These are phyloP conservation scores for Nitzschia inconspicua DNA, from an alignment of 108 stramenopile species.

Conservation along the genomic window DNA sequence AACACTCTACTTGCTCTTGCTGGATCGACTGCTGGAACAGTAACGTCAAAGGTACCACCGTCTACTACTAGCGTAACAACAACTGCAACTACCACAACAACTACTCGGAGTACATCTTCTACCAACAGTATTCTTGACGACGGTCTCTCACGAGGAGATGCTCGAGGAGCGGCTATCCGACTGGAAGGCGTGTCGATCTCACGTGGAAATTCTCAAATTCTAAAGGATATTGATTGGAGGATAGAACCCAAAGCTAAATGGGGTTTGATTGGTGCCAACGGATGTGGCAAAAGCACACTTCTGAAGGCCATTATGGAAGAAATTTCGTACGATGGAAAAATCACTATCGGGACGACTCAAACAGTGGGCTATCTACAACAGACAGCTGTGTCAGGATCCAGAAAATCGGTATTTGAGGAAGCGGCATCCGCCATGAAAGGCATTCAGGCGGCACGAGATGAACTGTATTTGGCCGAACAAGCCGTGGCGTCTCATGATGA, in stretches of 20 bases:
- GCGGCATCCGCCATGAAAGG: slow-evolving; percentile 76
- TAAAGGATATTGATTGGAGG: slow-evolving; percentile 51
- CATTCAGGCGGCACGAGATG: slow-evolving; percentile 47
- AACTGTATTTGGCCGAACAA: slow-evolving; percentile 29
- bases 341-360: slow-evolving; percentile 26
- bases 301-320: slow-evolving; percentile 62
- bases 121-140: no score
- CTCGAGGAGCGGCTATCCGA: slow-evolving; percentile 57
- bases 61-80: no score
- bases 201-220: slow-evolving; percentile 41
- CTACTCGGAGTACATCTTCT: no score
- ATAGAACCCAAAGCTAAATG: slow-evolving; percentile 63
- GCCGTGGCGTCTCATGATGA: not conserved
- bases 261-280: slow-evolving; percentile 70
- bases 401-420: slow-evolving; percentile 79
- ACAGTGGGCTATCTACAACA: slow-evolving; percentile 76
- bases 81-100: no score
- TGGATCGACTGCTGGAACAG: no score
- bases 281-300: slow-evolving; percentile 51
- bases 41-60: no score
- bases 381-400: slow-evolving; percentile 83
- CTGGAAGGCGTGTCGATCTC: slow-evolving; percentile 59
- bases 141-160: no score
- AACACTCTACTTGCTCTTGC: no score
- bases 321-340: slow-evolving; percentile 29